These are phyloP conservation scores for Aspergillus biplanus DNA, from an alignment of 495 filamentous ascomycete genomes.

Conservation along the genomic window DNA sequence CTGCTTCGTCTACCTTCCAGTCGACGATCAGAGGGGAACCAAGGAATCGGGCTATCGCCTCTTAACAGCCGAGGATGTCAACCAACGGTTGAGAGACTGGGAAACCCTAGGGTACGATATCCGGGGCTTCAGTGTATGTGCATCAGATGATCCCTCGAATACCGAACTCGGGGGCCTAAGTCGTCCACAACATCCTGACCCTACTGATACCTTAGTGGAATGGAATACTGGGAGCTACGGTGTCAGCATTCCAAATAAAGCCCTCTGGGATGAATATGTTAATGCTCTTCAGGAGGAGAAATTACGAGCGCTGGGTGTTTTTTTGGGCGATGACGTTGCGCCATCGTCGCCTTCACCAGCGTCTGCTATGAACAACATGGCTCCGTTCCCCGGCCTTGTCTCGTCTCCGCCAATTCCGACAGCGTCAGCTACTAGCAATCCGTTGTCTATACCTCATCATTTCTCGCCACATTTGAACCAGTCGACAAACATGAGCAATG, in stretches of 20 bases:
- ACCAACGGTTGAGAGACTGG: conserved; percentile 69
- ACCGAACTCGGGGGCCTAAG: conserved; percentile 59
- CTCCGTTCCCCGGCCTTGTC: conserved; percentile 62
- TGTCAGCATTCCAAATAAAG: conserved; percentile 75
- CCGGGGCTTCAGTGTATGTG: conserved; percentile 69
- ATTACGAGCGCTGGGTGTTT: conserved; percentile 85
- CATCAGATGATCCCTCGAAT: conserved; percentile 36
- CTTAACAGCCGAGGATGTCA: conserved; percentile 63
- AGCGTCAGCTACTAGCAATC: conserved; percentile 49
- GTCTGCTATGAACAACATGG: conserved; percentile 62
- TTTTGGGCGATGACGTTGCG: conserved; percentile 70
- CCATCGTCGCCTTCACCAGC: conserved; percentile 74
- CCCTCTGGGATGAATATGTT: conserved; percentile 85
- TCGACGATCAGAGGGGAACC: conserved; percentile 64
- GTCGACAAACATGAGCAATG: conserved; percentile 61
- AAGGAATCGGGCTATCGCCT: conserved; percentile 59
- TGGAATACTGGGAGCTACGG: conserved; percentile 53
- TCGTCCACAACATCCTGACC: conserved; percentile 72
- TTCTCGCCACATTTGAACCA: conserved; percentile 53
- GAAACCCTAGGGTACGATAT: conserved; percentile 75
- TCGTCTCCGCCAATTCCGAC: conserved; percentile 56
- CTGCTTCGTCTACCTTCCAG: conserved; percentile 71
- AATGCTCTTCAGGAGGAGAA: conserved; percentile 83
- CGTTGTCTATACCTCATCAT: conserved; percentile 38
- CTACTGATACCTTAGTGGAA: conserved; percentile 59